phyloP scores from a whole-genome alignment of 2,329 filamentous ascomycete species.

The Mycosphaerelloides madeirae region DNA sequence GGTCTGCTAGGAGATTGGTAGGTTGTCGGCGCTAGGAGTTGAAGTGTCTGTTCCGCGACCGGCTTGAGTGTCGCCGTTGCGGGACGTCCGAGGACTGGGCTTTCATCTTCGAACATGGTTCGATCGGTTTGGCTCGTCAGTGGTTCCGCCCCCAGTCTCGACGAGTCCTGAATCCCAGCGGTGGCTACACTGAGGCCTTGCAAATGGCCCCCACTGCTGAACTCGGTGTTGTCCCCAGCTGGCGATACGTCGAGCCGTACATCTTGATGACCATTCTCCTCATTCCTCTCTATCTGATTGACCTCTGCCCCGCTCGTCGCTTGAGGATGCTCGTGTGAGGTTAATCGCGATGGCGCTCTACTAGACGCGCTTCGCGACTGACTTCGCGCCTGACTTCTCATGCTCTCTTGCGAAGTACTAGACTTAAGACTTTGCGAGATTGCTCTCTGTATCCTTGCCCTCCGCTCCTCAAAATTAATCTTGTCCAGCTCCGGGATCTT shows the following conservation, averaged over 20 bases:
- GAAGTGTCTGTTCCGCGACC: slow-evolving; percentile 8
- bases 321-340: slow-evolving; percentile 37
- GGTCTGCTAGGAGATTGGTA: slow-evolving; percentile 19
- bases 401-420: slow-evolving; percentile 46
- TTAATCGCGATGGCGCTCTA: slow-evolving; percentile 8
- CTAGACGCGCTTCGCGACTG: slow-evolving; percentile 16
- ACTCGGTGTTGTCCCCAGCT: not conserved
- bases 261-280: not conserved
- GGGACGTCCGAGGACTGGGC: slow-evolving; percentile 59
- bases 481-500: slow-evolving; percentile 61
- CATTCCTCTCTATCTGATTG: not conserved
- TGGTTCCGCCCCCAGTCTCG: slow-evolving; percentile 21
- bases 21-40: slow-evolving; percentile 23
- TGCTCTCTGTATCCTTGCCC: slow-evolving; percentile 76
- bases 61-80: slow-evolving; percentile 8
- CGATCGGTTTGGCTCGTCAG: slow-evolving; percentile 33
- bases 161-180: slow-evolving; percentile 13
- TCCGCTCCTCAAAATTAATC: slow-evolving; percentile 78
- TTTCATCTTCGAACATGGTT: slow-evolving; percentile 51
- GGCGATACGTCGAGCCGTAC: not conserved
- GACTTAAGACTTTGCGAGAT: slow-evolving; percentile 80
- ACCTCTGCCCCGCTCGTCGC: slow-evolving; percentile 23
- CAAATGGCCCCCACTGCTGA: not conserved
- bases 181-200: slow-evolving; percentile 28
- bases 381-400: slow-evolving; percentile 22